Evolutionary conservation across 768 basidiomycete genomes (phyloP), one percentile per base, ranked within the genome.

Genomic region (Boletellus ananiceps): DNA sequence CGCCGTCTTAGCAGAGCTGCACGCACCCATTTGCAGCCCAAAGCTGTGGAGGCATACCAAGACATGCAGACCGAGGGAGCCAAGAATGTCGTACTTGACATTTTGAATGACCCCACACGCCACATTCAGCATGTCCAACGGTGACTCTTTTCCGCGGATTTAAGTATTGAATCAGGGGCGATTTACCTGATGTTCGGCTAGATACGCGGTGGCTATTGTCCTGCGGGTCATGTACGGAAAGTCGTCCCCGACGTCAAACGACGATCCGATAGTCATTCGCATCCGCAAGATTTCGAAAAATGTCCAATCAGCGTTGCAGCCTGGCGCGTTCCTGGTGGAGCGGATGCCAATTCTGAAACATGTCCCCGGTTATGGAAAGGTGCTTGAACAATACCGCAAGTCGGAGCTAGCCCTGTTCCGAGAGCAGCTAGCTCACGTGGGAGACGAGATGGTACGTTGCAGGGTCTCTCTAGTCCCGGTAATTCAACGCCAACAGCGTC

Each of bases 1-100:
- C 79, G 79, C 61, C 79, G 79, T 57, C 74, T 82, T 65, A 48
- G 54, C 40, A 78, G 78, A 34, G 78, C 79, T 1, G 66, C 80
- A 2, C 79, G 81, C 50, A 71, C 76, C 0, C 74, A 81, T 46
- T 67, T 84, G 0, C 77, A 78, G 41, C 75, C 76, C 12, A 77
- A 74, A 52, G 70, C 70, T 3, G 70, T 77, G 1, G 57, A 67
- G 2, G 64, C 58, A 1, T 82, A 83, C 50, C 67, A 69, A 3
- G 74, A 73, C 0, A 69, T 78, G 2, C 68, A 81, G 23, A 69
- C 69, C 58, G 63, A 64, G 27, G 63, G 69, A 0, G 59, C 56
- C 8, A 56, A 33, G 32, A 43, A 51, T 0, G 31, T 55, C 18
- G 41, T 64, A 23, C 15, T 64, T 2, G 59, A 64, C 19, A 35